Evolutionary conservation across 306 rosid species (phyloP), one percentile per base, ranked within the genome.

Genomic region (Glycine soja): DNA sequence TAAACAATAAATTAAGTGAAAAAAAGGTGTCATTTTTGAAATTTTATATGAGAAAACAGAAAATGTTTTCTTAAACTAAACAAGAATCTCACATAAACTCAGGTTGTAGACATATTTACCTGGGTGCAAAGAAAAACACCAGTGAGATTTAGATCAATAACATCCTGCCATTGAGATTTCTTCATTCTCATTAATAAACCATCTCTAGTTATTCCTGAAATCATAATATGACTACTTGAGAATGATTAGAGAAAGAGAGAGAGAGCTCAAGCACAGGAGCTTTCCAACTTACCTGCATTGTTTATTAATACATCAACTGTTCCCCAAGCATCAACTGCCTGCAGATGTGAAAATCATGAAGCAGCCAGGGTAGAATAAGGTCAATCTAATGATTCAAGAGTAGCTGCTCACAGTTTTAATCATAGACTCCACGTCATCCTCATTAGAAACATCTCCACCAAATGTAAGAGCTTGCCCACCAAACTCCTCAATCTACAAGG

Each of bases 271-370:
- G 30, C 30, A 24, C 30, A 24, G 30, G 30, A 24, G 30, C 30
- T 24, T 93, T 24, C 59, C 36, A 77, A 77, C 38, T 83, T 79
- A 90, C 97, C 99, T 46, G 99, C 99, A 84, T 95, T 95, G 78
- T 95, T 95, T 74, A 93, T 81, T 87, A 93, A 84, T 63, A 93
- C 83, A 86, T 95, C 99, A 83, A 95, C 92, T 59, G 97, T 95
- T 88, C 99, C 99, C 97, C 99, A 95, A 83, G 97, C 91, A 91
- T 95, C 95, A 59, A 89, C 77, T 8, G 90, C 97, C 99, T 95
- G 88, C 75, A 89, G 56, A 84, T 76, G 72, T 70, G 74, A 88
- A 76, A 84, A 70, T 72, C 81, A 86, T 67, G 75, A 86, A 77
- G 82, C 71, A 74, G 79, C 81, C 75, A 68, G 32, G 81, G 76